Conservation (phyloP, 2,329 filamentous ascomycete genomes). For the Cryphonectria radicalis region DNA sequence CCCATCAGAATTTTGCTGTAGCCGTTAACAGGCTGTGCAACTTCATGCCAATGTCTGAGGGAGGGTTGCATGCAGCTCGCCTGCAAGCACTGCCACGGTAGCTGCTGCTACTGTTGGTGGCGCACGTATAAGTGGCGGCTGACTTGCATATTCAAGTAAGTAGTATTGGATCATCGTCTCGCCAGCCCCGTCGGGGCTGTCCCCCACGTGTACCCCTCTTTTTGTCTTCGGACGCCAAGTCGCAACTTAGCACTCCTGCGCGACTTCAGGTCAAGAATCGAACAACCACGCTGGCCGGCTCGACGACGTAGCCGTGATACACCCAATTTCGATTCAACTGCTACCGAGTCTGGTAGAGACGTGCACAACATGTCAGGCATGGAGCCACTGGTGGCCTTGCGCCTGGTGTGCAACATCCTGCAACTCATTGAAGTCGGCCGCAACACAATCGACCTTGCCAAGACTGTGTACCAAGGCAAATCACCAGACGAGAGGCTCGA, state of each 20-base stretch:
- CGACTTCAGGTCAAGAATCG: background rate
- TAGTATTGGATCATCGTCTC: background rate
- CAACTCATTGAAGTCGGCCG: slow-evolving; percentile 10
- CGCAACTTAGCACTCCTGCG: background rate
- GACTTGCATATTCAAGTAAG: background rate
- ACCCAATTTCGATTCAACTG: background rate
- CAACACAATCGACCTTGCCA: slow-evolving; percentile 1
- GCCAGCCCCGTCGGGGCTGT: background rate
- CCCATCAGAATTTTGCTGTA: background rate
- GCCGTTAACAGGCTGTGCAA: background rate
- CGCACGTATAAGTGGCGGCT: background rate
- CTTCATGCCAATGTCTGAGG: background rate
- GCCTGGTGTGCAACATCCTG: slow-evolving; percentile 15
- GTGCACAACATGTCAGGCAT: background rate
- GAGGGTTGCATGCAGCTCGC: background rate
- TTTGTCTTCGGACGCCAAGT: background rate
- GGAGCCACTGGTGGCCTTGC: slow-evolving; percentile 8
- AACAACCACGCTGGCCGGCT: background rate
- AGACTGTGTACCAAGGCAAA: background rate
- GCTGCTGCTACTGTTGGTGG: background rate
- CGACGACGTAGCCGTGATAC: background rate
- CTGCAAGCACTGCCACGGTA: background rate
- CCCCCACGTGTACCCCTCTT: too few relatives aligned
- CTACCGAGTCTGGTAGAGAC: background rate
- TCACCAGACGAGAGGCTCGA: background rate